Conservation (phyloP, 345 rosid species). For the Noccaea bulbosa region DNA sequence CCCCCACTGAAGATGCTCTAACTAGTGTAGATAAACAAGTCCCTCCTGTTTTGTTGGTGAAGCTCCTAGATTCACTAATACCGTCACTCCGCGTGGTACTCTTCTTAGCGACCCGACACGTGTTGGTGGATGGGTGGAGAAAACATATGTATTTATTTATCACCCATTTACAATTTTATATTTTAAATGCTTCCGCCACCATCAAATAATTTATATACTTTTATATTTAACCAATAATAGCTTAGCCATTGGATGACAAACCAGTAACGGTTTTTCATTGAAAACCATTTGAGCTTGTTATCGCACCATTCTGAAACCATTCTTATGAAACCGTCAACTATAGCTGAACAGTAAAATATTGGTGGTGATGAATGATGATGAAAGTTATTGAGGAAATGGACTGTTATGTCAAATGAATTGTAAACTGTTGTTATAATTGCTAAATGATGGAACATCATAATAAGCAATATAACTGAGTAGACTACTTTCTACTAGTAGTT, state of each 20-base stretch:
- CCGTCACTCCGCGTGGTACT: slow-evolving; percentile 5
- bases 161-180: background rate
- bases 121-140: background rate
- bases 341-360: background rate
- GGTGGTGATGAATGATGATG: background rate
- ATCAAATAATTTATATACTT: background rate
- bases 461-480: background rate
- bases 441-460: background rate
- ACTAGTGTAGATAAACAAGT: background rate
- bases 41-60: slow-evolving; percentile 31
- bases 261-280: slow-evolving; percentile 1
- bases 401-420: background rate
- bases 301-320: background rate
- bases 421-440: background rate
- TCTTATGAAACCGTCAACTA: background rate
- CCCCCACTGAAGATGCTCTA: too few relatives aligned
- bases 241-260: slow-evolving; percentile 20
- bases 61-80: slow-evolving; percentile 30
- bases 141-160: background rate
- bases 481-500: background rate
- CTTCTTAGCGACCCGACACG: background rate
- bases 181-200: slow-evolving; percentile 4
- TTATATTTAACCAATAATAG: background rate
- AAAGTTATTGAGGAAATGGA: background rate
- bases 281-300: slow-evolving; percentile 4